Evolutionary conservation across 768 basidiomycete genomes (phyloP), one percentile per base, ranked within the genome.

Genomic region (Pleurotus salmoneostramineus): DNA sequence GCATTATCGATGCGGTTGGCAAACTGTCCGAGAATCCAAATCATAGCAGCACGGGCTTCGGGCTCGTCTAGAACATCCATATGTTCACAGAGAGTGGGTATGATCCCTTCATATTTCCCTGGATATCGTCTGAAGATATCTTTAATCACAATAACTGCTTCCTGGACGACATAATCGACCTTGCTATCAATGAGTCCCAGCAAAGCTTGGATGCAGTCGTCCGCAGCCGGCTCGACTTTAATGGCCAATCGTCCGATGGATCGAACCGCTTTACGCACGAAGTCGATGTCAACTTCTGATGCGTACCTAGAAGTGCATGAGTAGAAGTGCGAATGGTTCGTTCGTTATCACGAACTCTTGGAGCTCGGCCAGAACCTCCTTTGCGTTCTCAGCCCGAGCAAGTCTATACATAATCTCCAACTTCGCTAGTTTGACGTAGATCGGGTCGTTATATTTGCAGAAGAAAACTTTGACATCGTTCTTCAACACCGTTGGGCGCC

Each of bases 371-470:
- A 99, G 76, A 0, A 99, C 95, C 67, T 98, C 94, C 60, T 80
- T 81, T 15, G 91, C 91, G 69, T 98, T 99, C 68, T 95, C 93
- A 58, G 93, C 88, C n/a, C 93, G 84, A 6, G 95, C 94, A 15
- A 99, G 80, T 7, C 97, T 87, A 72, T 98, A 98, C 92, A 99
- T 98, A 67, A 98, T 98, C 72, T 98, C 97, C 54, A 99, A 78
- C 66, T 99, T 98, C 50, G 95, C 96, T 33, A 99, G 81, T 70
- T 99, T 98, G 70, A 98, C 93, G 69, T 98, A 99, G 63, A 98
- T 97, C 2, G 97, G 97, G 66, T 98, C 97, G 69, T 98, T 98
- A 72, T 98, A 99, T 73, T 99, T 98, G 89, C 95, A 98, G 75
- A 99, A 99, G 75, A 99, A 98, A 11, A 98, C 95, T 65, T 94